Conservation (phyloP, 805 yeast genomes). For the Lachancea nothofagi region DNA sequence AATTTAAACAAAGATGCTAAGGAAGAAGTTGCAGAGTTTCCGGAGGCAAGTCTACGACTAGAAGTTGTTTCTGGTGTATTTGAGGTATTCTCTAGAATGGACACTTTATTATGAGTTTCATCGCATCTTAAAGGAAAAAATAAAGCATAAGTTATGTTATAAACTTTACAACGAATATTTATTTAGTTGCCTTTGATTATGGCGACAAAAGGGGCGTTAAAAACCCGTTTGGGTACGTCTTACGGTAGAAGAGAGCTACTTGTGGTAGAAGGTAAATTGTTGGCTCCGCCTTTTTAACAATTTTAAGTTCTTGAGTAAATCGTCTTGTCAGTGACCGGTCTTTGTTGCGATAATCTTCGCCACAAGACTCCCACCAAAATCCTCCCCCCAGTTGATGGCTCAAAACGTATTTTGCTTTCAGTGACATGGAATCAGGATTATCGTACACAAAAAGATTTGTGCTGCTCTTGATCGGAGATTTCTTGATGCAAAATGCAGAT, state of each 20-base stretch:
- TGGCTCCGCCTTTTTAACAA: conserved; percentile 10
- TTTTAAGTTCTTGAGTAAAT: conserved; percentile 36
- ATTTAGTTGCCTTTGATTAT: neutral
- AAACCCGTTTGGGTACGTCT: conserved; percentile 19
- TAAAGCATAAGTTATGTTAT: conserved; percentile 3
- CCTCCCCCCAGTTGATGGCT: conserved; percentile 64
- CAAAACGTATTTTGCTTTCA: conserved; percentile 57
- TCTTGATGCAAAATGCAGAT: conserved; percentile 49
- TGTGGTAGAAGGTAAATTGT: conserved; percentile 16
- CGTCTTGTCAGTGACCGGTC: conserved; percentile 39
- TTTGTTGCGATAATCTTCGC: conserved; percentile 44
- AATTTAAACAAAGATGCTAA: conserved; percentile 49
- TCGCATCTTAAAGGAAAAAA: too few relatives aligned
- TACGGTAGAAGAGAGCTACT: conserved; percentile 17
- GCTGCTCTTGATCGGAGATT: conserved; percentile 15
- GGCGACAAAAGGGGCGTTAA: conserved; percentile 8
- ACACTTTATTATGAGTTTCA: conserved; percentile 67
- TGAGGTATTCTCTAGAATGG: conserved; percentile 87
- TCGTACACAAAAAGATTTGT: conserved; percentile 59
- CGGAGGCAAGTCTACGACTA: conserved; percentile 54
- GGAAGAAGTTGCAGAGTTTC: conserved; percentile 40
- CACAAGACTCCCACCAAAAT: conserved; percentile 93
- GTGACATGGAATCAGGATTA: conserved; percentile 43
- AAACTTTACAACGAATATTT: neutral
- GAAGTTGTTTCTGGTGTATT: conserved; percentile 93